Base-by-base conservation (phyloP, 352 stramenopile species). In the Pythium diclinum region DNA sequence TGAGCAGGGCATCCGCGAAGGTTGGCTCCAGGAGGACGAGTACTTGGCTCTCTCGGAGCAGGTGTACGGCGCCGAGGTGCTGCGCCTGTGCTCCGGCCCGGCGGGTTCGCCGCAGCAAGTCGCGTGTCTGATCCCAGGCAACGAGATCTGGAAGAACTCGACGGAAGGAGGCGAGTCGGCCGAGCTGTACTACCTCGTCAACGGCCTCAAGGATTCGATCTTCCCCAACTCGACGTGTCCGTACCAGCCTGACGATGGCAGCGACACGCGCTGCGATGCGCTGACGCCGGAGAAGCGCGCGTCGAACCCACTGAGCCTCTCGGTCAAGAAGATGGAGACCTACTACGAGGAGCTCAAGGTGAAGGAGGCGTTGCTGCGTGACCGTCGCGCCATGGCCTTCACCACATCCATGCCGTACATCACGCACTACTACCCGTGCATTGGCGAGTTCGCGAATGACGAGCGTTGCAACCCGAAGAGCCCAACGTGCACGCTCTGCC, bases 41-140 rank as follows among this genome's bases (percentile, higher is more conserved):
- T 89, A 77, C 67, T 67, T 89, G 32, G 72, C 77, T 23, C 63
- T 89, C 25, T 89, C 81, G 9, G 81, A 88, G 65, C 81, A 89
- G 59, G 81, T 77, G 6, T 88, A 85, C 54, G 81, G 81, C 10
- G 81, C 78, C 14, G 81, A 89, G 56, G 63, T 88, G 19, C 59
- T 89, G 34, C 77, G 78, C 9, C 62, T 89, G 19, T 89, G 81
- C 70, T 68, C 78, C 10, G 77, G 78, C 0, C 73, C 73, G 1
- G 64, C 71, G 1, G 73, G 59, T 17, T 87, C 78, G 23, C 76
- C 78, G 16, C 78, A 89, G 61, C 80, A 87, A 66, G 69, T 79
- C 28, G 78, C 78, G 42, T 89, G 78, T 40, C 70, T 87, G 55
- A 78, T 89, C 33, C 78, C 80, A 0, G 80, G 76, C 44, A 87